These are phyloP conservation scores for Debaryomycetaceae sp. DNA, from an alignment of 1,139 yeast genomes.

Conservation along the genomic window DNA sequence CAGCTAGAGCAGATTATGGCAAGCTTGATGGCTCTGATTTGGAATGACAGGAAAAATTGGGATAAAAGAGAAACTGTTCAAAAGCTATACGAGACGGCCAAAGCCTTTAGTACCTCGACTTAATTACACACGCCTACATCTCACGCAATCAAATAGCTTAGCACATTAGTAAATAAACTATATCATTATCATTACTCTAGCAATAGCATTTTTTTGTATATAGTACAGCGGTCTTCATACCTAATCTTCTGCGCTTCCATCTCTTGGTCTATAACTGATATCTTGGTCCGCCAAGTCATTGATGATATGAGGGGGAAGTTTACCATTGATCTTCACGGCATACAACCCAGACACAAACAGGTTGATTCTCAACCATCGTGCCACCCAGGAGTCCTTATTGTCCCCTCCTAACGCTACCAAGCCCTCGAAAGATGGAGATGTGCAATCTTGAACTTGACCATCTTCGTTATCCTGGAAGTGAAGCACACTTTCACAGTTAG, in stretches of 20 bases:
- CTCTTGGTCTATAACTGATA: slow-evolving; percentile 88
- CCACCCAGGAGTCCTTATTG: slow-evolving; percentile 85
- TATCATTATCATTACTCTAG: neutral
- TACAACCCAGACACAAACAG: slow-evolving; percentile 86
- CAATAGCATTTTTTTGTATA: neutral
- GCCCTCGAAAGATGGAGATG: slow-evolving; percentile 97
- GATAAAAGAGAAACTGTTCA: slow-evolving; percentile 49
- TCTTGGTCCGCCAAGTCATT: slow-evolving; percentile 70
- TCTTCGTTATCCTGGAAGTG: slow-evolving; percentile 80
- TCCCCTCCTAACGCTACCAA: slow-evolving; percentile 88
- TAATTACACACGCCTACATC: neutral
- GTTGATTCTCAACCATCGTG: slow-evolving; percentile 92
- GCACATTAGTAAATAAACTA: slow-evolving; percentile 1
- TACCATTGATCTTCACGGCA: slow-evolving; percentile 92
- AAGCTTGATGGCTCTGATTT: slow-evolving; percentile 65
- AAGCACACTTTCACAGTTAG: slow-evolving; percentile 91
- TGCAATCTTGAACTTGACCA: slow-evolving; percentile 81
- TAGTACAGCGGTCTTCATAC: neutral
- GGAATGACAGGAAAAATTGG: slow-evolving; percentile 69
- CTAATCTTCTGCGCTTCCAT: slow-evolving; percentile 87
- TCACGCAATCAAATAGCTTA: neutral
- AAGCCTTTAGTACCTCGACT: slow-evolving; percentile 1
- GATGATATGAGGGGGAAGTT: slow-evolving; percentile 81
- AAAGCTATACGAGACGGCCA: slow-evolving; percentile 20
- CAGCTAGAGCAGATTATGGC: slow-evolving; percentile 73